Base-by-base conservation (phyloP, 1,139 yeast species). In the Casaregolazyma suthepensis region DNA sequence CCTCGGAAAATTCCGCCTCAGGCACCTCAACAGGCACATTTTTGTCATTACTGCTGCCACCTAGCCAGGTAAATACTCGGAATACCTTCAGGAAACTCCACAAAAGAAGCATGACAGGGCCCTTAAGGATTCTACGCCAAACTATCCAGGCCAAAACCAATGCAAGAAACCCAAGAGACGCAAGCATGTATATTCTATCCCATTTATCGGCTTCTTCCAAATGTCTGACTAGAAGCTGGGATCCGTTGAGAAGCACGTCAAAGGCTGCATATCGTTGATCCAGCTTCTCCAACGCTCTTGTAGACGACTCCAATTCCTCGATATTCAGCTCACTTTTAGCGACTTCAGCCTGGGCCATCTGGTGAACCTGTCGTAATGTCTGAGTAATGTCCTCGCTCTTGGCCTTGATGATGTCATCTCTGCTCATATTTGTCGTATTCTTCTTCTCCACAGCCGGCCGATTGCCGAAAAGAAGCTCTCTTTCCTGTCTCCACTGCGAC, bases 181-280 rank as follows among this genome's bases (percentile, higher is more conserved):
- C 67, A 59, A 82, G 80, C 63, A 85, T 84, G 54, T 81, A 71
- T 50, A 78, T 72, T 51, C 86, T 75, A 62, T 86, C 93, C 57
- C 76, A 71, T 53, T 76, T 73, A 61, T 86, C 89, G 51, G 87
- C 87, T 62, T 81, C 81, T 61, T 85, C 88, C 53, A 85, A 80
- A 55, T 82, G 78, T 58, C 75, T 74, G 45, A 85, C 87, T 46
- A 85, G 75, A 45, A 76, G 75, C 52, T 73, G 75, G 0, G 87
- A 81, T 47, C 78, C 80, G 52, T 73, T 70, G 52, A 86, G 71
- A 51, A 85, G 67, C 54, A 75, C 76, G 49, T 81, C 80, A 59
- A 84, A 81, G 46, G 78, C 75, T 1, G 76, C 68, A 61, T 81
- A 81, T 56, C 75, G 76, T 44, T 76, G 76, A 53, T 81, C 78